Evolutionary conservation across 176 grass and related monocot genomes (phyloP).

Genomic region (Leersia perrieri): DNA sequence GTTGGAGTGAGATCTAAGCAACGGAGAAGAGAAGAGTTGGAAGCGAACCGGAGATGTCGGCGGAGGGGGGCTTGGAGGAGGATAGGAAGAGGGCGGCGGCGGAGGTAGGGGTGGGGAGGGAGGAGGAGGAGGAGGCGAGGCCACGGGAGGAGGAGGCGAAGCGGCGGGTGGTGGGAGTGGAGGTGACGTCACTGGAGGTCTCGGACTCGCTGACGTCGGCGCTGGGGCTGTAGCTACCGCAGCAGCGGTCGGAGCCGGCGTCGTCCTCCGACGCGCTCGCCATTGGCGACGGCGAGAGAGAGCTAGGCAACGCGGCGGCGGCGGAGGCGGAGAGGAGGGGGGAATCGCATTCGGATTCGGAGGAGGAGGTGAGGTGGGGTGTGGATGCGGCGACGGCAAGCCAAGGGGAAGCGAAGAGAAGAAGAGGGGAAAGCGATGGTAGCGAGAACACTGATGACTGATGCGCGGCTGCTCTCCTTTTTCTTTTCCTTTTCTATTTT

Average conservation of each 20-base stretch:
- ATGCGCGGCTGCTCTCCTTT: conserved; percentile 22
- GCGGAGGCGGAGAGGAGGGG: conserved; percentile 12
- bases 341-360: conserved; percentile 26
- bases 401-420: not conserved
- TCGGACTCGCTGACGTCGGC: conserved; percentile 96
- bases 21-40: conserved; percentile 20
- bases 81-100: conserved; percentile 44
- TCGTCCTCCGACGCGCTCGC: conserved; percentile 82
- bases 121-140: conserved; percentile 55
- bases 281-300: conserved; percentile 38
- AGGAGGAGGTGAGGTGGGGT: not conserved
- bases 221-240: conserved; percentile 88
- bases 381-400: conserved; percentile 15
- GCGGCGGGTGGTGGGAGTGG: conserved; percentile 36
- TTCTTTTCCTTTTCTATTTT: not conserved
- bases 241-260: conserved; percentile 60
- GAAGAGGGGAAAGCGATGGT: conserved; percentile 28
- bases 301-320: not conserved
- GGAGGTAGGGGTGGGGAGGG: conserved; percentile 27
- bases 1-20: not conserved
- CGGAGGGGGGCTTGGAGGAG: conserved; percentile 48
- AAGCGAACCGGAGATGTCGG: conserved; percentile 67
- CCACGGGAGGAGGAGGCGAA: conserved; percentile 55
- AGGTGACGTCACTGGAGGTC: conserved; percentile 77
- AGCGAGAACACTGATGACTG: conserved; percentile 11